Base-by-base conservation (phyloP, 2,329 filamentous ascomycete species). In the Rutstroemia sp. region DNA sequence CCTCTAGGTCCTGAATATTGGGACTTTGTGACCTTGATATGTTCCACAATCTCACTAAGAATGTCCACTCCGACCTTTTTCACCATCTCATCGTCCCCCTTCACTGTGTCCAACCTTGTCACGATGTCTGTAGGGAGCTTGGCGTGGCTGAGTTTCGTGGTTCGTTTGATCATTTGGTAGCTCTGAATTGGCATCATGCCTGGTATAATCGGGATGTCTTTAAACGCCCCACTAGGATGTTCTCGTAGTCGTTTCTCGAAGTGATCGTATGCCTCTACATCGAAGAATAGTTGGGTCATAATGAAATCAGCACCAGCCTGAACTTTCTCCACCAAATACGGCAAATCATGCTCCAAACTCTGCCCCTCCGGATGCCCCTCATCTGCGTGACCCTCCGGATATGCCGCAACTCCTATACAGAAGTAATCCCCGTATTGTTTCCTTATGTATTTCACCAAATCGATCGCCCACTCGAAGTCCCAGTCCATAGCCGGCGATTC, bases 221-320 rank as follows among this genome's bases (percentile, higher is more conserved):
- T 89, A 74, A 99, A 96, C 2, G 81, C 80, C 3, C 90, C 90
- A 67, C 89, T 95, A 48, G 89, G 83, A 67, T 99, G 90, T 53
- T 86, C 81, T 58, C 91, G 78, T 63, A 99, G 72, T 51, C 78
- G 81, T 61, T 76, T 79, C 73, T 97, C 92, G 67, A 95, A 97
- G 37, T 76, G 76, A 55, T 85, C 80, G 69, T 95, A 99, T 17
- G 89, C 89, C 3, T 88, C 78, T 23, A 91, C 80, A 68, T 97
- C 91, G 71, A 96, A 99, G 73, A 96, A 97, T 8, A 99, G 79
- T 72, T 99, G 94, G 0, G 94, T 97, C 89, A 99, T 96, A 72
- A 99, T 88, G 69, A 99, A 99, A 73, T 97, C 92, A 51, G 92
- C 94, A 1, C 94, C 94, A 3, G 94, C 94, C 64, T 86, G 78